Base-by-base conservation (phyloP, 352 stramenopile genomes). In the Peronospora destructor region DNA sequence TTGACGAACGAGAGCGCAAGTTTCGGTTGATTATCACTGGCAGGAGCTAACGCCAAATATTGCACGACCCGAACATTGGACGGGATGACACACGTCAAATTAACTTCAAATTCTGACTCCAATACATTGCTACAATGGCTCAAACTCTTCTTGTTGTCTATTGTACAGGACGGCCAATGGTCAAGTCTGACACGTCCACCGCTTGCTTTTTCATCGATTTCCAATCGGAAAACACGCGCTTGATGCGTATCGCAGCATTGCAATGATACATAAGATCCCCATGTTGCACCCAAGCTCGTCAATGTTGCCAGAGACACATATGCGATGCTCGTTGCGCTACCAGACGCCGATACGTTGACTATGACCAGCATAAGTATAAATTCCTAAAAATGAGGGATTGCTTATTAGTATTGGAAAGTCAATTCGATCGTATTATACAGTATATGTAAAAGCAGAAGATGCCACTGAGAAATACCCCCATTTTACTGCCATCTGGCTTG, bases 1-100 rank as follows among this genome's bases (percentile, higher is more conserved):
- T 76, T 83, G 6, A 83, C 40, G 43, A 90, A 77, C 14, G 64
- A 51, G 7, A 73, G 56, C 9, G 76, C 60, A 9, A 87, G 47
- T 21, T 69, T 64, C 10, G 49, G 71, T 33, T 71, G 71, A 2
- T 70, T 62, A 16, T 65, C 42, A 14, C 34, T 37, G 13, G 53
- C 55, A 0, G 76, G 73, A 4, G 64, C 53, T 6, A 89, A 48
- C 23, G 77, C 60, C 40, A 87, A 48, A 45, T 76, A 87, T 50
- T 85, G 70, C 13, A 68, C 68, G 0, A 70, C 61, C 16, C 48
- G 65, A 8, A 87, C 36, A 0, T 49, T 33, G 0, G 59, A 49
- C 4, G 76, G 49, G 1, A 56, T 21, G 0, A 84, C 13, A 14
- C 55, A 65, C 12, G 59, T 42, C 5, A 64, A 17, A 1, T 56